These are phyloP conservation scores for Ehretia macrophylla DNA, from an alignment of 257 asterid genomes.

Conservation along the genomic window DNA sequence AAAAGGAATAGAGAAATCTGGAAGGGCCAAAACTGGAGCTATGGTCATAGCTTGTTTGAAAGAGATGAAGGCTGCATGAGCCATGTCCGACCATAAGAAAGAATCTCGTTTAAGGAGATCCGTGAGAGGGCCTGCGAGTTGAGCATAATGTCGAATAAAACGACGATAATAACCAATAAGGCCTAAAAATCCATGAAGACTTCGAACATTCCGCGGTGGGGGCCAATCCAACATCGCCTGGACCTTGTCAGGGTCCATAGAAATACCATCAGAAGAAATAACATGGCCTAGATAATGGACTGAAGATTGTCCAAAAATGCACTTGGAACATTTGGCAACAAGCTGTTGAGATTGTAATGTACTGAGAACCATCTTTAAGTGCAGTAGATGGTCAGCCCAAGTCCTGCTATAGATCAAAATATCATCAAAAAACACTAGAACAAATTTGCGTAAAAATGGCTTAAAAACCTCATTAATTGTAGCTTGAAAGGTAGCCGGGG, in stretches of 20 bases:
- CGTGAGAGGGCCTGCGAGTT: background rate
- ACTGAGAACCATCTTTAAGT: background rate
- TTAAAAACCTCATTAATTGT: background rate
- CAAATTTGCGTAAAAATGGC: background rate
- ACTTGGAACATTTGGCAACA: background rate
- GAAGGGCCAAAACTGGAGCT: background rate
- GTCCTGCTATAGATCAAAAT: background rate
- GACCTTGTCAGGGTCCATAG: background rate
- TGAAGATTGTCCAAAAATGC: background rate
- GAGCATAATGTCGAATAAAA: background rate
- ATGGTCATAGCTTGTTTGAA: background rate
- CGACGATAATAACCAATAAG: background rate
- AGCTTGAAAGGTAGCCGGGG: background rate
- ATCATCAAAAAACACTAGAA: background rate
- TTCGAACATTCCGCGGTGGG: background rate
- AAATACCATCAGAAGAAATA: background rate
- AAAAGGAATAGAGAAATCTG: background rate
- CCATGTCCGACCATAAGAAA: background rate
- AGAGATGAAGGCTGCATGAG: background rate
- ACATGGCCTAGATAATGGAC: slow-evolving; percentile 1
- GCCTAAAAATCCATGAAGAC: background rate
- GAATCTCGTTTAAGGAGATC: background rate
- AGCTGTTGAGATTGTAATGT: background rate
- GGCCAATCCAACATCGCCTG: background rate
- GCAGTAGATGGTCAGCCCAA: background rate